A percentile compares a stretch with the other conserved stretches of the same genome.
phyloP scores from a whole-genome alignment of 2,329 filamentous ascomycete species.

The Thielaviopsis populi region DNA sequence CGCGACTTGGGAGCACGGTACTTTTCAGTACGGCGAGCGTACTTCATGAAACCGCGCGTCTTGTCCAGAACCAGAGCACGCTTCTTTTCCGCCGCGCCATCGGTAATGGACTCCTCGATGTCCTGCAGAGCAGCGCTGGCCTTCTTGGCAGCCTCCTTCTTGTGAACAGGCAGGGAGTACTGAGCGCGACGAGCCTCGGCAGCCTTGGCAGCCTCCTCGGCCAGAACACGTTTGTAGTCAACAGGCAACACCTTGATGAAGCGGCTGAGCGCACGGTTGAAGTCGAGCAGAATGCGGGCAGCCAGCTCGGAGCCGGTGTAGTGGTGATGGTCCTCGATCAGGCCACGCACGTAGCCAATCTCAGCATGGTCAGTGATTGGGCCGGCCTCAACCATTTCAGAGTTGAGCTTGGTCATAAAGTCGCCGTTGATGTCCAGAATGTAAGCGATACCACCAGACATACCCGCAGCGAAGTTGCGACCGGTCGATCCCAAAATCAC shows the following conservation, averaged over 20 bases:
- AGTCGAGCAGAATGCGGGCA: conserved; percentile 85
- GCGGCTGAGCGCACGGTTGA: conserved; percentile 74
- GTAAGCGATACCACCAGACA: conserved; percentile 96
- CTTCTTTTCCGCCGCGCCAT: conserved; percentile 81
- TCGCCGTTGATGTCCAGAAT: conserved; percentile 80
- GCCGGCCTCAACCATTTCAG: conserved; percentile 90
- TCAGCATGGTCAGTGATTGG: conserved; percentile 71
- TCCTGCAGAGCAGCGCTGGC: conserved; percentile 52
- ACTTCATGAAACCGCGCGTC: conserved; percentile 96
- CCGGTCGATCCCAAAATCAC: conserved; percentile 77
- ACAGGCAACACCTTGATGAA: conserved; percentile 89
- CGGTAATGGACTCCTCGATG: conserved; percentile 81
- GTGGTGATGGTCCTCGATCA: conserved; percentile 94
- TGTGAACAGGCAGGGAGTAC: conserved; percentile 64
- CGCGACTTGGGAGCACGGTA: conserved; percentile 73
- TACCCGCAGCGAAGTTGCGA: conserved; percentile 94
- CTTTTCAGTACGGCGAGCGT: conserved; percentile 81
- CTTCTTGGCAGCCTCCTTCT: conserved; percentile 35
- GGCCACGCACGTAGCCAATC: conserved; percentile 75
- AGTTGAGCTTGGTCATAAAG: conserved; percentile 87
- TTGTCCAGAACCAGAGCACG: conserved; percentile 89
- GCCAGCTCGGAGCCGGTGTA: conserved; percentile 94
- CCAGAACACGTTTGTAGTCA: conserved; percentile 87
- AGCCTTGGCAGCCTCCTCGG: conserved; percentile 72
- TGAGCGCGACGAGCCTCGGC: conserved; percentile 72